Conservation (phyloP, 1,284 basidiomycete species). For the Coriolopsis trogii region DNA sequence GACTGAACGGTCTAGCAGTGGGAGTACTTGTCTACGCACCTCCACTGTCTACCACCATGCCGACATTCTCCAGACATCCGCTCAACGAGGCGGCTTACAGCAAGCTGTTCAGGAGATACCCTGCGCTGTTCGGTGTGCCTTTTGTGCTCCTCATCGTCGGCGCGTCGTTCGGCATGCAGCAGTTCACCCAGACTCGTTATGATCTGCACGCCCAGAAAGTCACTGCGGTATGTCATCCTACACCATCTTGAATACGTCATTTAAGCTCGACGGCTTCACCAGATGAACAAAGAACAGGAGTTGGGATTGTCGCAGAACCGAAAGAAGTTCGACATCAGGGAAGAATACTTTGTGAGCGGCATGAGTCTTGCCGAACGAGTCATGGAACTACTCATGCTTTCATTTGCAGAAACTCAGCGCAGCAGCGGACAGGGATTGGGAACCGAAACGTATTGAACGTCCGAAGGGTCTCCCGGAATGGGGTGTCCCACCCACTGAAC, state of each 20-base stretch:
- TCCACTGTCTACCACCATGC: slow-evolving; percentile 42
- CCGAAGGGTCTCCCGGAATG: slow-evolving; percentile 87
- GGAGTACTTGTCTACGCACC: neutral
- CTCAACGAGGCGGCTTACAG: slow-evolving; percentile 50
- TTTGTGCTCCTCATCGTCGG: slow-evolving; percentile 87
- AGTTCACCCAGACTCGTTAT: slow-evolving; percentile 90
- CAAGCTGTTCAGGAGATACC: slow-evolving; percentile 55
- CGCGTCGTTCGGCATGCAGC: slow-evolving; percentile 84
- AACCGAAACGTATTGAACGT: slow-evolving; percentile 82
- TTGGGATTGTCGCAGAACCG: slow-evolving; percentile 78
- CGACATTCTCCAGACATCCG: slow-evolving; percentile 61
- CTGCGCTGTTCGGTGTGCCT: slow-evolving; percentile 82
- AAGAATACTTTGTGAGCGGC: slow-evolving; percentile 91
- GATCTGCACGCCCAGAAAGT: slow-evolving; percentile 86
- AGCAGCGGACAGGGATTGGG: slow-evolving; percentile 75
- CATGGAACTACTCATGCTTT: neutral
- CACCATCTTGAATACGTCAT: neutral
- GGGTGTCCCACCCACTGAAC: slow-evolving; percentile 77
- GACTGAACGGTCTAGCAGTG: too few relatives aligned
- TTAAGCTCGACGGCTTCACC: neutral
- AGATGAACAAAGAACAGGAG: slow-evolving; percentile 86
- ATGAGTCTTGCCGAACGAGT: neutral
- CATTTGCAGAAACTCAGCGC: slow-evolving; percentile 63
- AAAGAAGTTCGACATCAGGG: slow-evolving; percentile 89
- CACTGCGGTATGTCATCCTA: slow-evolving; percentile 49